These are phyloP conservation scores for Marasmius fiardii DNA, from an alignment of 1,284 basidiomycete species.

Conservation along the genomic window DNA sequence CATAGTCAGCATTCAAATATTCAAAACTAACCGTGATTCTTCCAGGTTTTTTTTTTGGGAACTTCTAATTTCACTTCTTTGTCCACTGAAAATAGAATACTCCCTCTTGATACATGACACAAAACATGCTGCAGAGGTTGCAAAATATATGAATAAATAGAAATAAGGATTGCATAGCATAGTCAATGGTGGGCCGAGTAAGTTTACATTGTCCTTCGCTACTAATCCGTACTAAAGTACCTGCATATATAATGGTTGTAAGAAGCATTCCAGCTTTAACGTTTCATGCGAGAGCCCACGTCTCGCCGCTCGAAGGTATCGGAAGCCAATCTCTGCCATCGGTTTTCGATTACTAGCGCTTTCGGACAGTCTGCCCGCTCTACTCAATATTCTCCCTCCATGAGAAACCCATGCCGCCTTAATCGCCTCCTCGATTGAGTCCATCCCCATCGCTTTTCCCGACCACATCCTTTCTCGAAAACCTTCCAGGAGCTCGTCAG, in stretches of 20 bases:
- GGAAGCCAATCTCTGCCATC: background rate
- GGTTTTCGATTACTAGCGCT: background rate
- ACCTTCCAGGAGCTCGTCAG: background rate
- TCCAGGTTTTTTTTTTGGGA: too few species aligned
- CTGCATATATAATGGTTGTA: background rate
- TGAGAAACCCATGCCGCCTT: constrained; percentile 5
- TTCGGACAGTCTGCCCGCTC: background rate
- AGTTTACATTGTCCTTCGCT: constrained; percentile 54
- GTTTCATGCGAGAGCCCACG: background rate
- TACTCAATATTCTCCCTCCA: constrained; percentile 4
- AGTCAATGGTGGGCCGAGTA: too few species aligned
- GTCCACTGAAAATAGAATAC: constrained; percentile 43
- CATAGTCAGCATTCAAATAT: too few species aligned
- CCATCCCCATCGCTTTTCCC: background rate
- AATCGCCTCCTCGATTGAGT: background rate
- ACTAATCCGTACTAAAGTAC: constrained; percentile 55
- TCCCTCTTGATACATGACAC: constrained; percentile 57
- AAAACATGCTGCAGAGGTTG: constrained; percentile 54
- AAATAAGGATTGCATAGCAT: too few species aligned
- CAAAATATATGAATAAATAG: too few species aligned
- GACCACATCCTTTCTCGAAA: background rate
- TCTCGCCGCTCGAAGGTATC: background rate
- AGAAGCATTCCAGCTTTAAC: background rate
- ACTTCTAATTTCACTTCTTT: constrained; percentile 61
- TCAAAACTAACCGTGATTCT: too few species aligned